Evolutionary conservation across 805 yeast species (phyloP).

Genomic region (Millerago galiae): DNA sequence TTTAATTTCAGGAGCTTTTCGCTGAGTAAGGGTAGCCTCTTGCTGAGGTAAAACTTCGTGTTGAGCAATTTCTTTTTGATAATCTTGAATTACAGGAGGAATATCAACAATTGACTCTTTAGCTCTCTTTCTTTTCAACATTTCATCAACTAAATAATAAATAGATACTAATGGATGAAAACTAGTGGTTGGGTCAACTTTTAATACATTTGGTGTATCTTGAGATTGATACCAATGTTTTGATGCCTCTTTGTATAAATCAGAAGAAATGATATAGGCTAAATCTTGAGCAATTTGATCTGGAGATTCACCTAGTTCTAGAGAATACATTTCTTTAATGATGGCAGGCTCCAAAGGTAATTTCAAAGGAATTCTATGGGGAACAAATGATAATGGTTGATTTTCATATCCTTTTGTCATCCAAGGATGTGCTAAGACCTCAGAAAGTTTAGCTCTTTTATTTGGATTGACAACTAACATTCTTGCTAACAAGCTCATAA

Average conservation of each 20-base stretch:
- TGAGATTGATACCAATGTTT: slow-evolving; percentile 46
- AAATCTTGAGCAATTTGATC: slow-evolving; percentile 53
- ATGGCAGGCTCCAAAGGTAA: slow-evolving; percentile 64
- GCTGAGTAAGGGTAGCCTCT: neutral
- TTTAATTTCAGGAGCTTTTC: slow-evolving; percentile 1
- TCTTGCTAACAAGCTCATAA: slow-evolving; percentile 69
- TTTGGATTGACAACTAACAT: slow-evolving; percentile 91
- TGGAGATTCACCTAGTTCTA: slow-evolving; percentile 68
- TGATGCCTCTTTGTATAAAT: slow-evolving; percentile 56
- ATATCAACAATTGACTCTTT: slow-evolving; percentile 37
- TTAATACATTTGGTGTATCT: slow-evolving; percentile 6
- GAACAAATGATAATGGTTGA: slow-evolving; percentile 64
- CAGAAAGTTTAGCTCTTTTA: slow-evolving; percentile 71
- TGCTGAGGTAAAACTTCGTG: slow-evolving; percentile 11
- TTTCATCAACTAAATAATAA: slow-evolving; percentile 81
- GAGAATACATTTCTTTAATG: slow-evolving; percentile 64
- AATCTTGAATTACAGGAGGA: slow-evolving; percentile 21
- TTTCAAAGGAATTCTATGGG: slow-evolving; percentile 68
- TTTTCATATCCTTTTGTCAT: slow-evolving; percentile 82
- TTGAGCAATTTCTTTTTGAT: slow-evolving; percentile 7
- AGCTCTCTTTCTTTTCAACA: slow-evolving; percentile 61
- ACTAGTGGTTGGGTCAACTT: slow-evolving; percentile 62
- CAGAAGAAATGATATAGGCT: slow-evolving; percentile 50
- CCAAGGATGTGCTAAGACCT: slow-evolving; percentile 90
- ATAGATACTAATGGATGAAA: slow-evolving; percentile 86